Percentiles rank a stretch among this genome's conserved stretches.
These are phyloP conservation scores for Mycothermus thermophilus DNA, from an alignment of 495 filamentous ascomycete species.

Conservation along the genomic window DNA sequence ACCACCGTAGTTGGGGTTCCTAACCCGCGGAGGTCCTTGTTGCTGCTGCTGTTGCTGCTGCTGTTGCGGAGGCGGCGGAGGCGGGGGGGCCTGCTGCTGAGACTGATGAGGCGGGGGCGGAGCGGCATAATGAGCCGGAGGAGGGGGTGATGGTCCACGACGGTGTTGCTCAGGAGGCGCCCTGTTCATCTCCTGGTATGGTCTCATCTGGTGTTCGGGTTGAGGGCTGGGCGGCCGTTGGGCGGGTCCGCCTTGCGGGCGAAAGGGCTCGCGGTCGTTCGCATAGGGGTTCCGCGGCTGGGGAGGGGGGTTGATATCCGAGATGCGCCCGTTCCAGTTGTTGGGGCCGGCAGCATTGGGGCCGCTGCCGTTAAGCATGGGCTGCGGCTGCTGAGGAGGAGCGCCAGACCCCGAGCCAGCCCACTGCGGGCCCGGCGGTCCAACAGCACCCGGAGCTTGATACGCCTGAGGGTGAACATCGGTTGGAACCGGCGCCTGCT, in stretches of 20 bases:
- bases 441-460: slow-evolving; percentile 52
- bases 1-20: slow-evolving; percentile 56
- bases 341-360: slow-evolving; percentile 48
- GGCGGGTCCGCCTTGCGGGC: slow-evolving; percentile 45
- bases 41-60: slow-evolving; percentile 32
- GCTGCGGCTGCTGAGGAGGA: slow-evolving; percentile 28
- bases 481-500: slow-evolving; percentile 33
- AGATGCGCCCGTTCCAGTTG: slow-evolving; percentile 64
- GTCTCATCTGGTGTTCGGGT: slow-evolving; percentile 56
- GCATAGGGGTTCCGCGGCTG: slow-evolving; percentile 70
- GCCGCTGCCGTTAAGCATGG: slow-evolving; percentile 41
- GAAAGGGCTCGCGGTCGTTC: slow-evolving; percentile 47
- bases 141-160: slow-evolving; percentile 33
- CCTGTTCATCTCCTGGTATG: slow-evolving; percentile 60
- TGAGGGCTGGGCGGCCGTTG: slow-evolving; percentile 56
- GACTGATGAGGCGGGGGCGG: slow-evolving; percentile 24
- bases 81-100: neutral
- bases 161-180: slow-evolving; percentile 16
- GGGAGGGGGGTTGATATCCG: slow-evolving; percentile 59
- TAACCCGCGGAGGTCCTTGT: slow-evolving; percentile 37
- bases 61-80: slow-evolving; percentile 32
- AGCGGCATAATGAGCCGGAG: slow-evolving; percentile 48
- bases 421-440: slow-evolving; percentile 76
- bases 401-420: slow-evolving; percentile 51
- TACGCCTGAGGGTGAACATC: slow-evolving; percentile 63